These are phyloP conservation scores for Termitomyces bulborhizus DNA, from an alignment of 768 basidiomycete genomes.

Conservation along the genomic window DNA sequence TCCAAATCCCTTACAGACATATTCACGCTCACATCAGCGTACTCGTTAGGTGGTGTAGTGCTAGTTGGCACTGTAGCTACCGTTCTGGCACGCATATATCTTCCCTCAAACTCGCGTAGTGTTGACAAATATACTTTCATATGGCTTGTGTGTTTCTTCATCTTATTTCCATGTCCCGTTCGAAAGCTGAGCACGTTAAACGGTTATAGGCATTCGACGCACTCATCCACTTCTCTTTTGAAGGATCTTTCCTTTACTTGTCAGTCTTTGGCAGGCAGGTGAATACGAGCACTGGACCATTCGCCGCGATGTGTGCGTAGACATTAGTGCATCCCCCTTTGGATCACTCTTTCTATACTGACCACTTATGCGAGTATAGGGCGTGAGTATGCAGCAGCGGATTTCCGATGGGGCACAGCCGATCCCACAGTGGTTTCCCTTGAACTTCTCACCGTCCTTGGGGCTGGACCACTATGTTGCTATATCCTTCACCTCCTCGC, in stretches of 20 bases:
- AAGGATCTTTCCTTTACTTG: conserved; percentile 76
- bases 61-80: conserved; percentile 45
- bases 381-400: conserved; percentile 78
- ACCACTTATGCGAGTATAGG: conserved; percentile 32
- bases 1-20: conserved; percentile 16
- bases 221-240: conserved; percentile 72
- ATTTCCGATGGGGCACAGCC: conserved; percentile 74
- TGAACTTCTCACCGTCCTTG: conserved; percentile 78
- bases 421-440: conserved; percentile 80
- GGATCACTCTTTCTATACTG: neutral
- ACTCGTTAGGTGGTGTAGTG: conserved; percentile 57
- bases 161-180: neutral
- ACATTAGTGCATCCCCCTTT: neutral
- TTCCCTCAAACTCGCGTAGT: conserved; percentile 59
- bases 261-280: conserved; percentile 72
- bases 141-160: conserved; percentile 54
- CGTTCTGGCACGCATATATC: conserved; percentile 42
- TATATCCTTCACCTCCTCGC: conserved; percentile 65
- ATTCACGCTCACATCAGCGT: conserved; percentile 57
- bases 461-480: conserved; percentile 68
- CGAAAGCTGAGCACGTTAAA: neutral
- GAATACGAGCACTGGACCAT: conserved; percentile 57
- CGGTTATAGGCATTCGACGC: conserved; percentile 64
- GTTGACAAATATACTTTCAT: conserved; percentile 68
- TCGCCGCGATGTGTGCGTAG: conserved; percentile 70